Evolutionary conservation across 2,329 filamentous ascomycete species (phyloP).

Genomic region (Aspergillus eucalypticola): DNA sequence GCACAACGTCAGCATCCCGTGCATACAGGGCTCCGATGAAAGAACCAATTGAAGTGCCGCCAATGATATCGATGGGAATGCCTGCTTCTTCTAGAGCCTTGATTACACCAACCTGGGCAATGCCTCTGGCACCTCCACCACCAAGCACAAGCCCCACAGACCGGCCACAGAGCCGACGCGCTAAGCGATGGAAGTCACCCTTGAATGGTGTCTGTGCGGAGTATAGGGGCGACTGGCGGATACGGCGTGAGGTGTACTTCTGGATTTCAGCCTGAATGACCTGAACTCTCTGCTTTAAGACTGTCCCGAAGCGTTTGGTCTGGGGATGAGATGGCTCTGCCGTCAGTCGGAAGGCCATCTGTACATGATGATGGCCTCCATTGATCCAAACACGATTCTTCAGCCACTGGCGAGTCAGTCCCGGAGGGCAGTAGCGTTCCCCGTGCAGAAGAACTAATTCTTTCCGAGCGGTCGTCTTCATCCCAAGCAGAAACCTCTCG

Average conservation of each 20-base stretch:
- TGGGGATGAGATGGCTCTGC: constrained; percentile 74
- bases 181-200: constrained; percentile 92
- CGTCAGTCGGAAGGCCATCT: constrained; percentile 83
- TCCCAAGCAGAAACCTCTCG: constrained; percentile 91
- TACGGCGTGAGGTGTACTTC: constrained; percentile 91
- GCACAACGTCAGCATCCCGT: constrained; percentile 92
- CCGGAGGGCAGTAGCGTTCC: constrained; percentile 82
- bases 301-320: constrained; percentile 76
- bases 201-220: constrained; percentile 91
- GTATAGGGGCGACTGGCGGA: constrained; percentile 86
- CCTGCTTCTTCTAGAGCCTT: constrained; percentile 93
- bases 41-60: constrained; percentile 92
- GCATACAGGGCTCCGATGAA: constrained; percentile 96
- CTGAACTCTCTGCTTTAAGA: constrained; percentile 88
- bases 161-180: constrained; percentile 85
- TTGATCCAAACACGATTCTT: constrained; percentile 97
- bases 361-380: constrained; percentile 93
- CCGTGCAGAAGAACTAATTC: constrained; percentile 86
- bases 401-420: constrained; percentile 84
- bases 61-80: constrained; percentile 91
- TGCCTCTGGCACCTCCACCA: constrained; percentile 87
- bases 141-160: constrained; percentile 92
- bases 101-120: constrained; percentile 91
- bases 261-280: constrained; percentile 95
- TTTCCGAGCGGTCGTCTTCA: constrained; percentile 95